phyloP scores from a whole-genome alignment of 2,329 filamentous ascomycete species.

The Pseudocercospora vitis region DNA sequence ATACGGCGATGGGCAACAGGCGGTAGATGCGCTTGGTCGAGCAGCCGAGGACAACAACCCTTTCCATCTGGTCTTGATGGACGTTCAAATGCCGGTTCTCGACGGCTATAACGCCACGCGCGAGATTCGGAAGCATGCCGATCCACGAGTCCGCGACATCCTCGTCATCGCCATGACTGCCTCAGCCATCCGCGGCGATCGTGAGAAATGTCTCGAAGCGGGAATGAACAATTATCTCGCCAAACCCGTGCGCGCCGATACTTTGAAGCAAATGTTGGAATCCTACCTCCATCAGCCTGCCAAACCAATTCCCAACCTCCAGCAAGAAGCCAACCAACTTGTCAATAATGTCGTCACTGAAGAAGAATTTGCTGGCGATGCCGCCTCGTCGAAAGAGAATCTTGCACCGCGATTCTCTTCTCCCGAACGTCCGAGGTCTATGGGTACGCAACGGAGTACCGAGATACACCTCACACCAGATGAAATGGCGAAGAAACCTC shows the following conservation, averaged over 20 bases:
- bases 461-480: conserved; percentile 34
- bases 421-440: conserved; percentile 25
- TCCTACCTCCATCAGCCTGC: conserved; percentile 59
- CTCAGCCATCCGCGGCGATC: conserved; percentile 87
- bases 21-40: conserved; percentile 77
- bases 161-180: conserved; percentile 98
- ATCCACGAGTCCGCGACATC: conserved; percentile 74
- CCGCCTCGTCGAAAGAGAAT: conserved; percentile 3
- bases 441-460: conserved; percentile 20
- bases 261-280: conserved; percentile 80
- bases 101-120: conserved; percentile 92
- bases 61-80: conserved; percentile 92
- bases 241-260: conserved; percentile 87
- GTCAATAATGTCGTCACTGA: conserved; percentile 38
- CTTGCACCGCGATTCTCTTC: not conserved
- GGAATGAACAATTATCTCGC: conserved; percentile 98
- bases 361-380: conserved; percentile 7
- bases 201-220: conserved; percentile 91
- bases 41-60: conserved; percentile 70
- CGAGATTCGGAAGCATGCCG: conserved; percentile 72
- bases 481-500: conserved; percentile 30
- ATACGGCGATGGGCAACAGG: conserved; percentile 85
- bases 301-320: conserved; percentile 46
- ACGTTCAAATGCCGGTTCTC: conserved; percentile 91
- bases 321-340: conserved; percentile 48